Percentiles rank a stretch among this genome's conserved stretches.
phyloP scores from a whole-genome alignment of 192 early-diverging fungal genomes.

The Coemansia sp. region DNA sequence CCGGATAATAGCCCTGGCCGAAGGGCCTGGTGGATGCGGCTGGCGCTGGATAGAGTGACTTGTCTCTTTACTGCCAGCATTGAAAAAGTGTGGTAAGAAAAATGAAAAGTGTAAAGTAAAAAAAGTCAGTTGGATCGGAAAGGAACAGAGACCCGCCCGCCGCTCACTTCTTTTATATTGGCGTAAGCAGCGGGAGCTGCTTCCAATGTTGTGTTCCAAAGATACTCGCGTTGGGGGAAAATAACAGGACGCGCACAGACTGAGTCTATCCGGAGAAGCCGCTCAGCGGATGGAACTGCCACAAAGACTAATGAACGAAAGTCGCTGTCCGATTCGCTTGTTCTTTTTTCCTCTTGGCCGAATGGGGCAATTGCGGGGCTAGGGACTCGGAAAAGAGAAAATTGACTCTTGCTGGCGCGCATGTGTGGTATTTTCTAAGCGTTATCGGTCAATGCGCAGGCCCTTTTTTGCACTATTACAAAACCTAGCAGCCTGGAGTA shows the following conservation, averaged over 20 bases:
- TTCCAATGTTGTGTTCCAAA: not conserved
- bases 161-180: not conserved
- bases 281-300: not conserved
- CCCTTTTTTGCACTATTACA: not conserved
- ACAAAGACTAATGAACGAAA: not conserved
- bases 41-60: slow-evolving; percentile 21
- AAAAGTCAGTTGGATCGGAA: not conserved
- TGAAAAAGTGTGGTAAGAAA: not conserved
- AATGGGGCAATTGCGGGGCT: not conserved
- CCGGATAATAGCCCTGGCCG: slow-evolving; percentile 29
- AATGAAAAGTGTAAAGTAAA: not conserved
- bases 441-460: not conserved
- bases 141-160: not conserved
- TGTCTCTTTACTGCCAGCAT: slow-evolving; percentile 46
- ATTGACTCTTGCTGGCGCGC: not conserved
- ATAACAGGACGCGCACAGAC: too few species aligned
- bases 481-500: not conserved
- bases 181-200: not conserved
- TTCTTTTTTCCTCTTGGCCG: not conserved
- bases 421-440: not conserved
- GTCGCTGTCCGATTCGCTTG: not conserved
- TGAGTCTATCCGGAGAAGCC: not conserved
- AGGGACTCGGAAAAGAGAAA: not conserved
- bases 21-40: slow-evolving; percentile 13
- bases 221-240: too few species aligned